Conservation (phyloP, 352 stramenopile species). For the Phytophthora pseudosyringae region DNA sequence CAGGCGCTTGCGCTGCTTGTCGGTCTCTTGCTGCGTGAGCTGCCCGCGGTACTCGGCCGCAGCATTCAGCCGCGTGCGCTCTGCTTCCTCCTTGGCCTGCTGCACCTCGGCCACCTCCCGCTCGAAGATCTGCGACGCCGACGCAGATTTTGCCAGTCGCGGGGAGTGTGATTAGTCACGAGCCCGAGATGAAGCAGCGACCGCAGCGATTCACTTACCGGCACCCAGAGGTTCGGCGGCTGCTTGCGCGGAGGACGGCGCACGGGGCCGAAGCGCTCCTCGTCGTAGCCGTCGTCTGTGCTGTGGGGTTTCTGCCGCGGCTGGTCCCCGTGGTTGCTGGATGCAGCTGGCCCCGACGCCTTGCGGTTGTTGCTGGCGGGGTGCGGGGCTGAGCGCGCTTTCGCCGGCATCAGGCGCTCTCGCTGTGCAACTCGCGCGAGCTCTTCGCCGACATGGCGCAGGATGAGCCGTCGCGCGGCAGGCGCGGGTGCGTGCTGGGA, state of each 20-base stretch:
- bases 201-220: slow-evolving; percentile 30
- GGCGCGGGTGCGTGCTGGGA: slow-evolving; percentile 15
- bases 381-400: neutral
- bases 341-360: neutral
- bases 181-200: neutral
- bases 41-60: slow-evolving; percentile 48
- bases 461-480: slow-evolving; percentile 48
- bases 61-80: slow-evolving; percentile 46
- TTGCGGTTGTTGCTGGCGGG: slow-evolving; percentile 13
- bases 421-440: slow-evolving; percentile 55
- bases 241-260: slow-evolving; percentile 52
- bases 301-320: slow-evolving; percentile 4
- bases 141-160: slow-evolving; percentile 12
- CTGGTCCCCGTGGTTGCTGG: neutral
- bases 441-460: slow-evolving; percentile 70
- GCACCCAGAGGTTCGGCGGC: slow-evolving; percentile 63
- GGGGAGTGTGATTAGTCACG: neutral
- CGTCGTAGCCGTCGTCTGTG: slow-evolving; percentile 57
- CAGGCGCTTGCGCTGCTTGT: slow-evolving; percentile 38
- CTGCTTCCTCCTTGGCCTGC: slow-evolving; percentile 54
- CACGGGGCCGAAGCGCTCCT: slow-evolving; percentile 60
- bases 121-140: slow-evolving; percentile 48
- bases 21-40: slow-evolving; percentile 51
- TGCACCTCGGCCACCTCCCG: slow-evolving; percentile 61
- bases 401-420: slow-evolving; percentile 22